Base-by-base conservation (phyloP, 805 yeast species). In the Yamadazyma ubonensis region DNA sequence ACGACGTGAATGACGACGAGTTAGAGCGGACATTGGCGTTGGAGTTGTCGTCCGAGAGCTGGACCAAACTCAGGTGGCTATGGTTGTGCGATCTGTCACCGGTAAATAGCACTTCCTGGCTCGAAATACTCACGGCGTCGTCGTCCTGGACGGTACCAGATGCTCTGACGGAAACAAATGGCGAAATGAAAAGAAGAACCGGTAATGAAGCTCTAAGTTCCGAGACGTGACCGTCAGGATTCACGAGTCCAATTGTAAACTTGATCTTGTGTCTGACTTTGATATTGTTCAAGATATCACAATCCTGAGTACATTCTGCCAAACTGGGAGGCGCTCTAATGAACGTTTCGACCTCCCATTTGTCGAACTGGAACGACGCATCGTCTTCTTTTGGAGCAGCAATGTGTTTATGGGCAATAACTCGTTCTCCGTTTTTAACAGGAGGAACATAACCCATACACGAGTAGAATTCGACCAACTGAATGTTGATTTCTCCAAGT, bases 121-220 rank as follows among this genome's bases (percentile, higher is more conserved):
- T 16, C 1, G 28, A 40, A 4, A 29, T 25, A 15, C 36, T 32
- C 29, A 26, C 16, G 10, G 19, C 29, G 2, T 34, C 46, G 14
- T 36, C 43, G 15, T 41, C 45, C 12, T 35, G 39, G 59, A 45
- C 59, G 67, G 14, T 23, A 9, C 29, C 29, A 4, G 26, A 23
- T 2, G 83, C 81, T 12, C 77, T 68, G 12, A 91, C 70, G 0
- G 91, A 76, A 4, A 93, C 85, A 58, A 86, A 85, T 5, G 98
- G 97, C 4, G 79, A 72, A 18, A 88, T 82, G 59, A 83, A 86
- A 23, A 87, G 59, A 20, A 73, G 76, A 3, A 91, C 71, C 0
- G 98, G 98, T 46, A 91, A 67, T 0, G 96, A 83, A 0, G 97
- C 97, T 22, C 98, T 71, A 36, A 91, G 69, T 59, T 90, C 97